phyloP scores from a whole-genome alignment of 441 rosid species.

The Adansonia rubrostipa region DNA sequence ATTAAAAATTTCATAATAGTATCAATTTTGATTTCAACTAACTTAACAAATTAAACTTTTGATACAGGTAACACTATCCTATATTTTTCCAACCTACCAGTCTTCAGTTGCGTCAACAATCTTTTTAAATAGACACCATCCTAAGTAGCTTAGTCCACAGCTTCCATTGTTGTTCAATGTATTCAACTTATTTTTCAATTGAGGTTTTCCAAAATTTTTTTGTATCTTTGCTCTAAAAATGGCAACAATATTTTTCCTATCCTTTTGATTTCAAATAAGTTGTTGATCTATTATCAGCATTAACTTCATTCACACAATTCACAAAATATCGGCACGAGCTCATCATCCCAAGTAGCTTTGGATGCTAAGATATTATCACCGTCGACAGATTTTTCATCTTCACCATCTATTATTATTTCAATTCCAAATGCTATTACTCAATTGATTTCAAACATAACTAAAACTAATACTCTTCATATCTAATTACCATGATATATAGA shows the following conservation, averaged over 20 bases:
- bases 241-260: not conserved
- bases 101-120: not conserved
- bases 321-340: not conserved
- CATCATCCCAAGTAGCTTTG: not conserved
- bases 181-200: not conserved
- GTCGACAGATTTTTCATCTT: not conserved
- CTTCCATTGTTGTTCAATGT: not conserved
- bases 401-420: not conserved
- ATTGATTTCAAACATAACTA: too few species aligned
- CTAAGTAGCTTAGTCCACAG: not conserved
- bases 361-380: not conserved
- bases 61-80: not conserved
- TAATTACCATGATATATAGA: too few species aligned
- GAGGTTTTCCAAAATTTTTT: not conserved
- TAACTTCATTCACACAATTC: not conserved
- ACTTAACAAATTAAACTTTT: not conserved
- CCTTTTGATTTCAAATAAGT: not conserved
- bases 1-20: not conserved
- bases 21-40: not conserved
- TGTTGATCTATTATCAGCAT: not conserved
- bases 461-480: too few species aligned
- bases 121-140: not conserved
- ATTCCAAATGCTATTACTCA: too few species aligned
- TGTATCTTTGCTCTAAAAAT: not conserved
- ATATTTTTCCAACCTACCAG: not conserved